Base-by-base conservation (phyloP, 2,329 filamentous ascomycete genomes). In the Paracamarosporium sp. region DNA sequence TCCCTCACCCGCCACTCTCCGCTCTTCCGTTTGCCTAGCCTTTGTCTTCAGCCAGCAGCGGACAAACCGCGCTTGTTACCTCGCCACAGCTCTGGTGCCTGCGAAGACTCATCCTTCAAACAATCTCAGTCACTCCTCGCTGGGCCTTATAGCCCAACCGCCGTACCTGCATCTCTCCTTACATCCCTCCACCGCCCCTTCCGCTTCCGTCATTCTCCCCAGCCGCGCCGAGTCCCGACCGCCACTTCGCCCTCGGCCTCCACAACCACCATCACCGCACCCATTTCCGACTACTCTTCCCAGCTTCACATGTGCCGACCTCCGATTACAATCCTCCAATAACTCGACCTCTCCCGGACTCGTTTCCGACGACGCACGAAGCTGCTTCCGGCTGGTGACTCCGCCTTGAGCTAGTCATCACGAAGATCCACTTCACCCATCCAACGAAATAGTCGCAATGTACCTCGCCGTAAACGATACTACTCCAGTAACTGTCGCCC, bases 401-500 rank as follows among this genome's bases (percentile, higher is more conserved):
- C 66, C 63, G 55, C 56, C 31, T 33, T 53, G 59, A 66, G 68
- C 40, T 70, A 51, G 62, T 66, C 68, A 63, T 64, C 68, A 62
- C 36, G 56, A 66, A 61, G 63, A 64, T 70, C 9, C 65, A 60
- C 67, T 67, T 72, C 61, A 27, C 61, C 59, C 59, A 65, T 68
- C 67, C 61, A 66, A 57, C 51, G 44, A 53, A 61, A 63, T 54
- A 62, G 63, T 66, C 75, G 74, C 67, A 67, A 78, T 78, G 76
- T 65, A 67, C 69, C 66, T 55, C 35, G 31, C 65, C 66, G 65
- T 66, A 61, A 64, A 66, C 66, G 61, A 65, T 61, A 64, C 63
- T 67, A 69, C 76, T 76, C 73, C 76, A 77, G 76, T 78, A 76
- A 77, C 68, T 72, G 76, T 77, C 76, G 71, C 76, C 75, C 76